These are phyloP conservation scores for Saccharomyces hybrid DNA, from an alignment of 1,139 yeast genomes.

Conservation along the genomic window DNA sequence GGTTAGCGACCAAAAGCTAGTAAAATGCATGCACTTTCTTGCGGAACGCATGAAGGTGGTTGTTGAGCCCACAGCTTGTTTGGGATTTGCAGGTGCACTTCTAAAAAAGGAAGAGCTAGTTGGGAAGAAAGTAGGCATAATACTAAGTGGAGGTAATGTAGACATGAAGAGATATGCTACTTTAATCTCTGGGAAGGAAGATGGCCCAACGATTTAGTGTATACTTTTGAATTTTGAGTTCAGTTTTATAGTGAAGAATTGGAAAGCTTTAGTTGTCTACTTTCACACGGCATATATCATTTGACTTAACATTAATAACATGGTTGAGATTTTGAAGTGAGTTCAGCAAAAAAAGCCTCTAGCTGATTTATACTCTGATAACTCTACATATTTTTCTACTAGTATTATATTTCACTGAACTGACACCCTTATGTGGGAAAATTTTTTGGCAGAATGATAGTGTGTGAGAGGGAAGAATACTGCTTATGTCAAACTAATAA, in stretches of 20 bases:
- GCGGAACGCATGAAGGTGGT: background rate
- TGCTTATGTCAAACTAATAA: background rate
- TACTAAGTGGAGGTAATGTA: background rate
- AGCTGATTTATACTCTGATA: no score
- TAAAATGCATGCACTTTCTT: background rate
- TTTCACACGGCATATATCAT: background rate
- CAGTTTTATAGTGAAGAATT: background rate
- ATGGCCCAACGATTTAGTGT: background rate
- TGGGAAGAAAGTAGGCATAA: background rate
- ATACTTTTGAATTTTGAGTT: background rate
- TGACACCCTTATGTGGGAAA: background rate
- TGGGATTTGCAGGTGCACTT: background rate
- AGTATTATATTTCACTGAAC: background rate
- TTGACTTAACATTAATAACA: no score
- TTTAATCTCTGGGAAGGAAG: background rate
- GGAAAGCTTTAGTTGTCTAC: background rate
- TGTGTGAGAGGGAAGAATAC: background rate
- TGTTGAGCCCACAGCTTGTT: background rate
- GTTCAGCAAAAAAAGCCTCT: background rate
- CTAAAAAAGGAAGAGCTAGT: background rate
- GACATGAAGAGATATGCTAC: background rate
- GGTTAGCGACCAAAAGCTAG: background rate
- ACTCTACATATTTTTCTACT: background rate
- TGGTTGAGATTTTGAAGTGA: background rate
- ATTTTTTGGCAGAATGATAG: background rate